Evolutionary conservation across 176 grass and related monocot genomes (phyloP).

Genomic region (Poa pratensis): DNA sequence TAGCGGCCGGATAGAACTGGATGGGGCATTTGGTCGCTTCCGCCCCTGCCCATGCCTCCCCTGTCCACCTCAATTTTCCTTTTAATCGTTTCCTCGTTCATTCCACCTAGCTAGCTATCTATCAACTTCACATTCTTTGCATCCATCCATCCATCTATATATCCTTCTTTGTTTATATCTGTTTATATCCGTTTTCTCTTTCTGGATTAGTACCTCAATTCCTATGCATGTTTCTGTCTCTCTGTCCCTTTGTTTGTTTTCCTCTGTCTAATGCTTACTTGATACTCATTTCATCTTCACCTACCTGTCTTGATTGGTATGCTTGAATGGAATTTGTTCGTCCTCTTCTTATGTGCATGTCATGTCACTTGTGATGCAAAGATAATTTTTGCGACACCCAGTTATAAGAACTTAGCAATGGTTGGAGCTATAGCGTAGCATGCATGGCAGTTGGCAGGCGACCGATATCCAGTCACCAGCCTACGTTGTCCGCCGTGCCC

Average conservation of each 20-base stretch:
- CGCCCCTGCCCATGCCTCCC: background rate
- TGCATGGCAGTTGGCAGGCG: background rate
- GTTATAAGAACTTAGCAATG: too few relatives aligned
- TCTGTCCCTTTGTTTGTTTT: too few relatives aligned
- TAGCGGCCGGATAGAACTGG: background rate
- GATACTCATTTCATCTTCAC: too few relatives aligned
- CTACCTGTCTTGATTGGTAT: background rate
- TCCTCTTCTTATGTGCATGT: background rate
- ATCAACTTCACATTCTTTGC: slow-evolving; percentile 22
- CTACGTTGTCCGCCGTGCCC: slow-evolving; percentile 3
- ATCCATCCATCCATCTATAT: background rate
- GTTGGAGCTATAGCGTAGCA: background rate
- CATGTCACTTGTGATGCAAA: background rate
- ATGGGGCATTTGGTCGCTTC: background rate
- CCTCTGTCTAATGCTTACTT: too few relatives aligned
- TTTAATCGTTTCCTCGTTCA: background rate
- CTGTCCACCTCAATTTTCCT: background rate
- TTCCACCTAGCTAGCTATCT: background rate
- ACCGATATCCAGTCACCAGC: slow-evolving; percentile 15
- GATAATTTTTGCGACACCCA: too few relatives aligned
- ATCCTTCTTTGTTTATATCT: too few relatives aligned
- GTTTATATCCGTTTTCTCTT: too few relatives aligned
- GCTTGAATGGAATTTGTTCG: background rate
- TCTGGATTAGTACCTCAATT: background rate
- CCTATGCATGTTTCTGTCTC: too few relatives aligned